Evolutionary conservation across 768 basidiomycete species (phyloP), one percentile per base, ranked within the genome.

Genomic region (Trametes cinnabarina): DNA sequence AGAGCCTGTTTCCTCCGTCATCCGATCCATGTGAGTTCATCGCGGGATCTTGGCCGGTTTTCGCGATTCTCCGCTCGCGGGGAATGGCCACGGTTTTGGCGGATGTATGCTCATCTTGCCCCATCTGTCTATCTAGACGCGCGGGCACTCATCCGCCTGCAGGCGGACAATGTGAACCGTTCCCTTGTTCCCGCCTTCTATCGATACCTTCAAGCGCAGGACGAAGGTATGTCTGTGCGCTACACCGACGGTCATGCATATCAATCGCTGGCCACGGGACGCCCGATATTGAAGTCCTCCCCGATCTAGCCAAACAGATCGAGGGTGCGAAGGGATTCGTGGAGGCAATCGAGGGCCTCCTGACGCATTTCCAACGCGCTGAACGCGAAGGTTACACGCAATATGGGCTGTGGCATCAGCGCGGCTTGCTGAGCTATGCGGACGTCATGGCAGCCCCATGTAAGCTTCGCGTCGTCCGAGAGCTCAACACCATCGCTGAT

Each of bases 371-470:
- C 34, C 81, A 88, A 61, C 73, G 84, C n/a, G 75, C 82, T 62
- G 60, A 62, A 35, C 67, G 61, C 46, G 77, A 77, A 8, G 60
- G 74, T 32, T 67, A 65, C 47, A 68, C 69, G n/a, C 75, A 77
- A 7, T 66, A 82, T 11, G 88, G 89, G 0, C 60, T 87, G 1
- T 89, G 86, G 86, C 70, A 77, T 11, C 77, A 79, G n/a, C 74
- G 72, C 0, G 84, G 78, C 0, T 51, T 52, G 26, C 70, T 90
- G 26, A 84, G 83, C 20, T 80, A 81, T 76, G 77, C 79, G 4
- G 89, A 90, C 63, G 77, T 86, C 46, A 82, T 89, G 78, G 86
- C 77, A 11, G 86, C 76, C 10, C 89, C 89, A 9, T 90, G 89
- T 90, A 19, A 58, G 62, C 80, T 74, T 30, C 34, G 20, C 30